Percentiles rank a stretch among this genome's conserved stretches.
These are phyloP conservation scores for Striga asiatica DNA, from an alignment of 257 asterid species.

Conservation along the genomic window DNA sequence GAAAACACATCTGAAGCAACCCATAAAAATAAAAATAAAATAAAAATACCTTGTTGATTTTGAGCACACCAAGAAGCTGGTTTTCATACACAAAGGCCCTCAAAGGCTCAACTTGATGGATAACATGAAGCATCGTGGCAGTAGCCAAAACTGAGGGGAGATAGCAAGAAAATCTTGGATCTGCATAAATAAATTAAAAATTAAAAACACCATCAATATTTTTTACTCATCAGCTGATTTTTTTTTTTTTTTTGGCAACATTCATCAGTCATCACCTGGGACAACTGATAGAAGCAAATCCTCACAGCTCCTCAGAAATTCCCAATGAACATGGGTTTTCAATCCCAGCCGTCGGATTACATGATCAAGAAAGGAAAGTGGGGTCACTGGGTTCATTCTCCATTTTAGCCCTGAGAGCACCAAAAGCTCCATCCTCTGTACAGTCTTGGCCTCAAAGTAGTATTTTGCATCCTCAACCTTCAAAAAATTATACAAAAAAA, in stretches of 20 bases:
- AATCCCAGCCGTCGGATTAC: conserved; percentile 60
- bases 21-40: too few species aligned
- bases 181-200: conserved; percentile 18
- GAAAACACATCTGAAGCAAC: background rate
- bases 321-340: conserved; percentile 41
- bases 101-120: conserved; percentile 46
- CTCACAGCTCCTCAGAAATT: conserved; percentile 52
- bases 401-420: conserved; percentile 65
- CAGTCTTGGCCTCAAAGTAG: conserved; percentile 66
- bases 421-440: conserved; percentile 84
- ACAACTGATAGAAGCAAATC: conserved; percentile 48
- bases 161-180: conserved; percentile 52
- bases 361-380: conserved; percentile 77
- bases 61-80: conserved; percentile 64
- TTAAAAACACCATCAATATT: too few species aligned
- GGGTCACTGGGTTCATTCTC: conserved; percentile 96
- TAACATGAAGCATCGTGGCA: conserved; percentile 80
- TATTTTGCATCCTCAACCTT: conserved; percentile 56
- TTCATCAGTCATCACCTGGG: conserved; percentile 38
- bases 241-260: background rate
- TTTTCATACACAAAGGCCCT: conserved; percentile 45
- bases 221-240: too few species aligned
- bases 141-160: conserved; percentile 74
- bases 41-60: conserved; percentile 47
- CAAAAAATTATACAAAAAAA: too few species aligned